Base-by-base conservation (phyloP, 2,329 filamentous ascomycete species). In the Triangularia verruculosa region DNA sequence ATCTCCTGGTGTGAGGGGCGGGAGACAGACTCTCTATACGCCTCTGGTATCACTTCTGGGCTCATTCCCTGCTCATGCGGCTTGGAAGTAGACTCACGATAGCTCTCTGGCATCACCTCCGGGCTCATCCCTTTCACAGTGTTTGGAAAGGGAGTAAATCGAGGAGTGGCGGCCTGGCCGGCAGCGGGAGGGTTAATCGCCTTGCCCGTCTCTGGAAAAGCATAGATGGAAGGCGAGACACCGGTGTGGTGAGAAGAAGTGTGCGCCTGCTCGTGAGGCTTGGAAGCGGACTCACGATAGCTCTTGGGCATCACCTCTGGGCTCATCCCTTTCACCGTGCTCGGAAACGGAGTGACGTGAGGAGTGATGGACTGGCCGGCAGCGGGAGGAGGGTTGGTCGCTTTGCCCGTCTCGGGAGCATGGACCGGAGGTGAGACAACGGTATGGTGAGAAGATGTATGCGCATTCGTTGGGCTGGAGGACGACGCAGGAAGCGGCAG, bases 111-210 rank as follows among this genome's bases (percentile, higher is more conserved):
- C 20, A 39, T 58, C 20, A 24, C 56, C 22, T 58, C 57, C 24
- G 32, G 57, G 34, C 63, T 68, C 68, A 67, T 67, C 20, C 64
- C 39, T 3, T 68, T 55, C 28, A 43, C 60, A 53, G 64, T 59
- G 25, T 58, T 55, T 13, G 63, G 64, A 32, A 34, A 63, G n/a
- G 52, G 20, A 53, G 20, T 64, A 24, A 20, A 43, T 7, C 30
- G 57, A 30, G 11, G 54, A 53, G 22, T 58, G 61, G 54, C 25
- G 34, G 51, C 32, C 58, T 64, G 11, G 5, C 25, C 51, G 53
- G 53, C 20, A 55, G 32, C 15, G 27, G 55, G 34, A 54, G 57
- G 27, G 57, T 32, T 22, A 20, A 27, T 30, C 15, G 28, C 20
- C 39, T 20, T 58, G 57, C 28, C 53, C 20, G 32, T 52, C 9